phyloP scores from a whole-genome alignment of 176 grass and related monocot species.

The Pharus latifolius region DNA sequence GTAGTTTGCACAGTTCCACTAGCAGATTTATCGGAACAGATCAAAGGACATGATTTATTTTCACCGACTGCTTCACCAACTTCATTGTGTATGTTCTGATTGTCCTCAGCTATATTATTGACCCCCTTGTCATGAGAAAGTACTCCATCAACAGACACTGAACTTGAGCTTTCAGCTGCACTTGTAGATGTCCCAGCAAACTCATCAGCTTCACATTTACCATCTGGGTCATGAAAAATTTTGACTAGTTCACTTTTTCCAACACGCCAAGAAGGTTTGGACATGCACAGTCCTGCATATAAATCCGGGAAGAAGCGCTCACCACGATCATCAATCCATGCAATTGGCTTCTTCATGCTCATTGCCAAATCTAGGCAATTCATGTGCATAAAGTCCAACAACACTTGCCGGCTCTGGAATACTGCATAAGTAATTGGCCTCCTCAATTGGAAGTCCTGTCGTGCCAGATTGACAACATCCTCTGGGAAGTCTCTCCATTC shows the following conservation, averaged over 20 bases:
- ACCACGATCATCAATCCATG: constrained; percentile 69
- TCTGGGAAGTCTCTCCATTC: constrained; percentile 74
- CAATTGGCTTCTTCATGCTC: constrained; percentile 47
- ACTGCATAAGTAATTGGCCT: constrained; percentile 47
- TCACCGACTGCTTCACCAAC: constrained; percentile 14
- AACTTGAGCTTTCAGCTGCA: constrained; percentile 69
- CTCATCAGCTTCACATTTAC: constrained; percentile 8
- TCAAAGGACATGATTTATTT: constrained; percentile 24
- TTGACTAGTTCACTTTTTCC: constrained; percentile 2
- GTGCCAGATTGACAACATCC: constrained; percentile 36
- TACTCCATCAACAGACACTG: constrained; percentile 39
- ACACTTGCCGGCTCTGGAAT: constrained; percentile 31
- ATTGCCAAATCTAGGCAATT: constrained; percentile 43
- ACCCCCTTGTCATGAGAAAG: constrained; percentile 36
- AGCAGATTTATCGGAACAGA: constrained; percentile 7
- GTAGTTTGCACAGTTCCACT: neutral
- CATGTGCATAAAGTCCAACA: constrained; percentile 77
- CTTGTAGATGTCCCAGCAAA: constrained; percentile 4
- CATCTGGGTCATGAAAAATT: constrained; percentile 1
- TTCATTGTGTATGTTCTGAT: constrained; percentile 4
- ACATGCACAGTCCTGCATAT: constrained; percentile 18
- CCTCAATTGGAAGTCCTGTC: constrained; percentile 47
- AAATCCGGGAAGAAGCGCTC: constrained; percentile 57
- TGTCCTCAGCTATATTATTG: neutral
- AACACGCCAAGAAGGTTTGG: constrained; percentile 13